Percentiles rank a stretch among this genome's conserved stretches.
Conservation (phyloP, 352 stramenopile genomes). For the Globisporangium parvum region DNA sequence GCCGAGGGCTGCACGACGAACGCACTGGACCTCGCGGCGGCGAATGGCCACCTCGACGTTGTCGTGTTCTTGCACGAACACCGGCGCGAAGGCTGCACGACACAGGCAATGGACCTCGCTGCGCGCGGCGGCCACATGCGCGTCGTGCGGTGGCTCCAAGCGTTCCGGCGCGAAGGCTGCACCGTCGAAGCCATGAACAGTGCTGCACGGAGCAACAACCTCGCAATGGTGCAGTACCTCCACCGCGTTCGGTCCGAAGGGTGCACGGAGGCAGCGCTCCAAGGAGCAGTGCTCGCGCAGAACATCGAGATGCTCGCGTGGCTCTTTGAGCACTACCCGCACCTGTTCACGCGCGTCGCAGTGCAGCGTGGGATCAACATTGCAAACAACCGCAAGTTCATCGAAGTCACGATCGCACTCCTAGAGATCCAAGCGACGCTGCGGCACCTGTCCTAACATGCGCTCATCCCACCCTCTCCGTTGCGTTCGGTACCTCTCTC, state of each 20-base stretch:
- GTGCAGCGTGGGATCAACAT: constrained; percentile 12
- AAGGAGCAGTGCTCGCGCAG: constrained; percentile 10
- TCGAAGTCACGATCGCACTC: constrained; percentile 14
- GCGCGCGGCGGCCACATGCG: constrained; percentile 17
- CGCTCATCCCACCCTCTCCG: too few relatives aligned
- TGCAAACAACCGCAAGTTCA: constrained; percentile 17
- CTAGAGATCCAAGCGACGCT: constrained; percentile 6
- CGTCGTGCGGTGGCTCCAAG: constrained; percentile 24
- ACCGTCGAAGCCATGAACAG: constrained; percentile 16
- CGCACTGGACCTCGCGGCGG: constrained; percentile 22
- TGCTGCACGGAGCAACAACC: constrained; percentile 10
- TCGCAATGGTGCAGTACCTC: constrained; percentile 13
- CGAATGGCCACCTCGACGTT: constrained; percentile 20
- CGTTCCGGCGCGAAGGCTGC: constrained; percentile 16
- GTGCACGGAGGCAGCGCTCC: constrained; percentile 11
- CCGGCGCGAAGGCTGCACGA: constrained; percentile 23
- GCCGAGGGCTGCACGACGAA: constrained; percentile 22
- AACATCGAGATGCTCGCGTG: constrained; percentile 16
- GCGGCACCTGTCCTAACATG: not conserved
- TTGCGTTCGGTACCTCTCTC: too few relatives aligned
- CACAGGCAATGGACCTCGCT: constrained; percentile 23
- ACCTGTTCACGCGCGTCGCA: constrained; percentile 11
- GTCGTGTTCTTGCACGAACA: constrained; percentile 25
- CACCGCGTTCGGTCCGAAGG: constrained; percentile 8
- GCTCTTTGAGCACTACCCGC: constrained; percentile 15